These are phyloP conservation scores for Xylona heveae DNA, from an alignment of 495 filamentous ascomycete genomes.

Conservation along the genomic window DNA sequence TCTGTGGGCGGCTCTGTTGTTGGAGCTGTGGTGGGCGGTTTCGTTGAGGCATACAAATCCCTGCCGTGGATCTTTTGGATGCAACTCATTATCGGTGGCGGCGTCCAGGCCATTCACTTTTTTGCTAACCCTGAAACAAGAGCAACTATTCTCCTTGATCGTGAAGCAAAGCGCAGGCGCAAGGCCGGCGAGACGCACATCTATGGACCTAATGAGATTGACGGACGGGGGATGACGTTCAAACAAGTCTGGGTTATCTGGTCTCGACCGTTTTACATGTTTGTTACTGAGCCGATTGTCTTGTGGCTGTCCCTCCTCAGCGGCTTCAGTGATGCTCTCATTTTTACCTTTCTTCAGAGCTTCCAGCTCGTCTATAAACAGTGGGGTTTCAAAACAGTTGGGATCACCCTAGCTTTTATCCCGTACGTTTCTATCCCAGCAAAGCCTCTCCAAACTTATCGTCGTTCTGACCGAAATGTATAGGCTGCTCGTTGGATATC, in stretches of 20 bases:
- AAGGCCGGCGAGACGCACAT: slow-evolving; percentile 32
- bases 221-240: slow-evolving; percentile 24
- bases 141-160: slow-evolving; percentile 41
- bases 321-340: slow-evolving; percentile 60
- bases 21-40: slow-evolving; percentile 62
- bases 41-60: slow-evolving; percentile 38
- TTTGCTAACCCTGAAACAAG: slow-evolving; percentile 50
- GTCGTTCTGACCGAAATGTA: too few species aligned
- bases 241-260: slow-evolving; percentile 37
- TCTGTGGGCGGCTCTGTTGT: slow-evolving; percentile 57
- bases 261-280: slow-evolving; percentile 59
- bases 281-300: slow-evolving; percentile 57
- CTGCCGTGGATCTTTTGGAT: slow-evolving; percentile 73
- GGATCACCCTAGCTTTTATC: slow-evolving; percentile 38
- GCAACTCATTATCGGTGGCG: slow-evolving; percentile 51
- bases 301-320: slow-evolving; percentile 47
- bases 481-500: slow-evolving; percentile 27
- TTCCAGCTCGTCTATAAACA: slow-evolving; percentile 41
- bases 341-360: slow-evolving; percentile 59
- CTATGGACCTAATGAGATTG: slow-evolving; percentile 42
- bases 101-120: slow-evolving; percentile 42
- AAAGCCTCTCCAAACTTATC: too few species aligned
- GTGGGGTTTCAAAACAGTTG: slow-evolving; percentile 34
- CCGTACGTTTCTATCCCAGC: slow-evolving; percentile 13
- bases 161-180: slow-evolving; percentile 41